Evolutionary conservation across 1,284 basidiomycete genomes (phyloP).

Genomic region (Macrocystidia cucumis): DNA sequence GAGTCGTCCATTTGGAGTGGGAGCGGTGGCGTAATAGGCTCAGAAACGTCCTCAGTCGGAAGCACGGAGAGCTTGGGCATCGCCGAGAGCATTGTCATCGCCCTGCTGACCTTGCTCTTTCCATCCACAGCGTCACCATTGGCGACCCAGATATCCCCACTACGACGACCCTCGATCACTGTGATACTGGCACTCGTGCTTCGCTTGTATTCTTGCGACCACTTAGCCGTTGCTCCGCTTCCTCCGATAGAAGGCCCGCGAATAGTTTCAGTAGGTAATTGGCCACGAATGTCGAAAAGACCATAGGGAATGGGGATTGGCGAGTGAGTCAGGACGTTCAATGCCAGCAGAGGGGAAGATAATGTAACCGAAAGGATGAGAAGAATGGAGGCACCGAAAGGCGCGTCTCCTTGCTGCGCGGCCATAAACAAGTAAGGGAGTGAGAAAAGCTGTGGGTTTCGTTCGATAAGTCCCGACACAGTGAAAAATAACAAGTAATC

Average conservation of each 20-base stretch:
- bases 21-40: constrained; percentile 34
- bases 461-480: not conserved
- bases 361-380: constrained; percentile 55
- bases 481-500: constrained; percentile 43
- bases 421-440: constrained; percentile 51
- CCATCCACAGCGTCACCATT: constrained; percentile 62
- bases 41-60: constrained; percentile 38
- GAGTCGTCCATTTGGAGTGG: constrained; percentile 39
- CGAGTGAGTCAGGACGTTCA: constrained; percentile 49
- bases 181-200: constrained; percentile 55
- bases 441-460: constrained; percentile 38
- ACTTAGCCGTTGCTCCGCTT: constrained; percentile 30
- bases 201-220: constrained; percentile 51
- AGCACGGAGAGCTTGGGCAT: constrained; percentile 61
- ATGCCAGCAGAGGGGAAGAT: constrained; percentile 55
- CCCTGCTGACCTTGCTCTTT: constrained; percentile 49
- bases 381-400: constrained; percentile 34
- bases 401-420: constrained; percentile 28
- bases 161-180: constrained; percentile 59
- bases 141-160: constrained; percentile 62
- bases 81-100: constrained; percentile 48
- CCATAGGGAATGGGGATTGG: constrained; percentile 58
- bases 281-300: constrained; percentile 45
- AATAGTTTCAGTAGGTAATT: constrained; percentile 32
- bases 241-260: constrained; percentile 32